Evolutionary conservation across 2,329 filamentous ascomycete species (phyloP), one percentile per base, ranked within the genome.

Genomic region (Fusarium continuum): DNA sequence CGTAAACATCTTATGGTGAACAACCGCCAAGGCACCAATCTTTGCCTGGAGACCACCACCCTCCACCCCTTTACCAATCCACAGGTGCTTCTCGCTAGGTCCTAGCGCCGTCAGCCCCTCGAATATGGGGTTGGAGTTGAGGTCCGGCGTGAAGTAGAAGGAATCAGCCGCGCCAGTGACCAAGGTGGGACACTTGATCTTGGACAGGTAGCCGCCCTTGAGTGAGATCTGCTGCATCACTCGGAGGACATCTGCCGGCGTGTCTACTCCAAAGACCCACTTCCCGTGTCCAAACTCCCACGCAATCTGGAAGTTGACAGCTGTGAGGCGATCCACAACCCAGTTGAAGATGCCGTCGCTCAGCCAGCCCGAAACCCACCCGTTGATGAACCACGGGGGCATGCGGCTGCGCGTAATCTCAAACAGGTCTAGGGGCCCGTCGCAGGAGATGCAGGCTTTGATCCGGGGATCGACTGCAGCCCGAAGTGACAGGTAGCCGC

Each of bases 401-500:
- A 74, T 65, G 3, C 70, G 70, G 7, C 65, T 68, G 5, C 61
- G 66, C 1, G 61, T 67, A 20, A 74, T 67, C 25, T 71, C 67
- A 39, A 60, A 71, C 20, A 75, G 52, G 39, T 65, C 61, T 26
- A 67, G 67, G 14, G 70, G 63, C 2, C 64, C 61, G 38, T 74
- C 70, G 7, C 77, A 66, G 6, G 73, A 63, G 5, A 83, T 68
- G 55, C 77, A 80, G 0, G 80, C 81, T 51, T 76, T 77, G 72
- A 83, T 70, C 1, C 81, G 75, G 0, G 73, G 54, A 63, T 82
- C 80, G 0, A 68, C 63, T 0, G 77, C 78, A 2, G 68, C 77
- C 0, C 82, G 77, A 7, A 83, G 72, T 2, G 80, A 78, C 41
- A 76, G 78, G 59, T 83, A 83, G 1, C 76, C 82, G 3, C 82